Base-by-base conservation (phyloP, 169 alveolate genomes). In the Cryptosporidium bovis region DNA sequence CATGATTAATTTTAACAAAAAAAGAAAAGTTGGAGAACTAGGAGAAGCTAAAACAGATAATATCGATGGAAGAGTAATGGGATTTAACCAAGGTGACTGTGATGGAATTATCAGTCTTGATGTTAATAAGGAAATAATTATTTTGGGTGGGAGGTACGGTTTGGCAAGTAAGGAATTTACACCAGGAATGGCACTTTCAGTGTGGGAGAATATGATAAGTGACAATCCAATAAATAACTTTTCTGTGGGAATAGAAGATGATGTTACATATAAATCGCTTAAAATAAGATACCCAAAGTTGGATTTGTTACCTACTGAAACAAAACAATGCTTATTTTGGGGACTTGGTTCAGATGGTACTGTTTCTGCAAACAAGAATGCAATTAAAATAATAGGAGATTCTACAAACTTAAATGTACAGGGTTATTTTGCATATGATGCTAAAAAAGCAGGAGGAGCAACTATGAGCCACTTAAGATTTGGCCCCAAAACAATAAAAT, bases 291-390 rank as follows among this genome's bases (percentile, higher is more conserved):
- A 77, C 3, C 89, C 89, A 6, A 71, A 64, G 36, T 51, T 90
- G 5, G 84, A 65, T 56, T 69, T 89, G 16, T 83, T 83, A 64
- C 16, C 84, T 16, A 56, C 48, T 29, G 93, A 84, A 82, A 87
- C 93, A 16, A 64, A 82, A 4, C 91, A 91, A 84, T 91, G 93
- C 66, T 56, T 91, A 77, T 91, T 91, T 85, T 91, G 91, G 87
- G 93, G 93, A 27, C 51, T 91, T 58, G 93, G 92, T 33, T 66
- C 91, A 48, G 93, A 91, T 50, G 93, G 93, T 3, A 91, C 93
- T 2, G 93, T 91, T 27, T 91, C 92, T 58, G 93, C 93, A 3
- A 91, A 91, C 82, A 91, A 91, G 82, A 91, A 91, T 83, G 91
- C 93, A 64, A 91, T 91, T 83, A 91, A 91, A 90, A 85, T 91